phyloP scores from a whole-genome alignment of 2,329 filamentous ascomycete species.

The Fusarium coicis region DNA sequence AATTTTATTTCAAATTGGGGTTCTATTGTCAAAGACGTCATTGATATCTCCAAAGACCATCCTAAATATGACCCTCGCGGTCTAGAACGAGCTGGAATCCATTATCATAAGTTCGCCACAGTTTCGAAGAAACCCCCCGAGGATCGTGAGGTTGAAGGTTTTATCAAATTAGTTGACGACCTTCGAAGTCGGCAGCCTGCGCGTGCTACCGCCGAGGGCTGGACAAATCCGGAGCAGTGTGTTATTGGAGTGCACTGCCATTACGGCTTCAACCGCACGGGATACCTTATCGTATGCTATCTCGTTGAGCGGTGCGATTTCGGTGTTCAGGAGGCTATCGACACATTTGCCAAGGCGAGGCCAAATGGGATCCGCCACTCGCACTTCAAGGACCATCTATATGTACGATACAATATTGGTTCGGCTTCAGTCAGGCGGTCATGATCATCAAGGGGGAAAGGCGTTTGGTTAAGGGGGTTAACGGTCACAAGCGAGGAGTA shows the following conservation, averaged over 20 bases:
- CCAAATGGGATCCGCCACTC: slow-evolving; percentile 88
- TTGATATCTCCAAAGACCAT: slow-evolving; percentile 91
- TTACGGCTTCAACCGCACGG: slow-evolving; percentile 94
- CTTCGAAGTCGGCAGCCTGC: slow-evolving; percentile 65
- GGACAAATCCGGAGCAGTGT: slow-evolving; percentile 50
- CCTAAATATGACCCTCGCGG: slow-evolving; percentile 87
- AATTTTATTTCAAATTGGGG: slow-evolving; percentile 77
- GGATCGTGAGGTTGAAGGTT: slow-evolving; percentile 62
- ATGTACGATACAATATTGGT: slow-evolving; percentile 73
- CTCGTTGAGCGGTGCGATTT: slow-evolving; percentile 84
- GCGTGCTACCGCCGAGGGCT: slow-evolving; percentile 52
- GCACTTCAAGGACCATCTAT: slow-evolving; percentile 87
- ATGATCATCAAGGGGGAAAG: neutral
- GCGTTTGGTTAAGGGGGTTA: neutral
- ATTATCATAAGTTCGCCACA: slow-evolving; percentile 88
- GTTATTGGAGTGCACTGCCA: slow-evolving; percentile 91
- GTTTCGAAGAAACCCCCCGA: slow-evolving; percentile 89
- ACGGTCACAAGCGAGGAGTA: neutral
- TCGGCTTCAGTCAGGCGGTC: neutral
- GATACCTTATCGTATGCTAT: slow-evolving; percentile 90
- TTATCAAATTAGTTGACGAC: slow-evolving; percentile 67
- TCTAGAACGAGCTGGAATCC: slow-evolving; percentile 72
- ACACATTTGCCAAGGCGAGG: slow-evolving; percentile 77
- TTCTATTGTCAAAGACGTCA: slow-evolving; percentile 75
- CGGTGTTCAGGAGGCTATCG: slow-evolving; percentile 79